Base-by-base conservation (phyloP, 192 early-diverging fungal species). In the Umbelopsis sp. region DNA sequence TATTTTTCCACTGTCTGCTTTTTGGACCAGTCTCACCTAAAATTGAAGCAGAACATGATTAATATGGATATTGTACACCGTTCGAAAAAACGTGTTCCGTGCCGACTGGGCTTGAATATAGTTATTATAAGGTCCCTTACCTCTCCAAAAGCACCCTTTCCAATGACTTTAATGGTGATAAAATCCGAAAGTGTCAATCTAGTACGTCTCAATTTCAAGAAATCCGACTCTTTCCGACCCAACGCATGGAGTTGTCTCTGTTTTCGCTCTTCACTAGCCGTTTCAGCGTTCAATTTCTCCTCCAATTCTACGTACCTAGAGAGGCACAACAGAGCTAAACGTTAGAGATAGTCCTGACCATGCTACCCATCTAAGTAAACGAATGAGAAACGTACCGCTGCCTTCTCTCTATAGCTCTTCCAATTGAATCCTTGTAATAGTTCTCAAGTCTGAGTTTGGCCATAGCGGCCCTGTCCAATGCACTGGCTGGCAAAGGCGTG, bases 141-240 rank as follows among this genome's bases (percentile, higher is more conserved):
- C 76, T 99, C 98, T 49, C 98, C 98, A 85, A 97, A 99, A 7
- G 97, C 98, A 49, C 98, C 98, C 51, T 95, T 95, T 0, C 98
- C 98, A 79, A 99, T 99, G 20, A 99, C 97, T 82, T 96, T 94
- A 71, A 99, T 87, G 22, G 98, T 99, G 25, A 84, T 75, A 80
- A 99, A 99, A 81, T 99, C 97, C 44, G 89, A 87, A 4, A 96
- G 87, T n/a, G 93, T 91, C 52, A 99, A 75, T 72, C 92, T 87
- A 46, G 93, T 94, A 41, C 98, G 87, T 41, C 96, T 85, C 44
- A 99, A 80, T 66, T 97, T 86, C 74, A 98, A 84, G 77, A 96
- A 99, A 67, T 96, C 91, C 37, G 94, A 93, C 74, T 99, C 98
- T 69, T 95, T 96, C 52, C 90, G 79, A 2, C 94, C 94, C 11